Base-by-base conservation (phyloP, 331 rosid species). In the Erythrophleum ivorense region DNA sequence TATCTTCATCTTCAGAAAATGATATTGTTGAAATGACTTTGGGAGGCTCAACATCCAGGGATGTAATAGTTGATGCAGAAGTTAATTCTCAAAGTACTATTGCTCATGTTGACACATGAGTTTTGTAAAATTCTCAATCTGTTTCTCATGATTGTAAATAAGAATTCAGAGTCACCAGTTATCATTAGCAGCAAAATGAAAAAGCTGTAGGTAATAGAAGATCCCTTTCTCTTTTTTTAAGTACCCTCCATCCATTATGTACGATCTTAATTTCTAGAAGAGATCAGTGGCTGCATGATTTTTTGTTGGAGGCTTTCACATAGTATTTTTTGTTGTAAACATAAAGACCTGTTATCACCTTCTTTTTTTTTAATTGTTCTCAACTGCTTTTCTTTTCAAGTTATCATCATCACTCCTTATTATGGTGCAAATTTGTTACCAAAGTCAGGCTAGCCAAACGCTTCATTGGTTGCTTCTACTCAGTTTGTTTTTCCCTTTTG, bases 11-110 rank as follows among this genome's bases (percentile, higher is more conserved):
- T 40, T 34, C 72, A 59, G 85, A 79, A 71, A 71, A 84, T 8
- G 59, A 36, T 14, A 48, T 15, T 19, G 73, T 54, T 79, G 81
- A 80, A 75, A 54, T 77, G 67, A 74, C 76, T 38, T 77, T 80
- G 55, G 85, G 52, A 72, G 75, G 67, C 78, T 41, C 66, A 38
- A 63, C 9, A 9, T 9, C 48, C 40, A 57, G 33, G 63, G 63
- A 21, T 41, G 33, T 41, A n/a, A 21, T 49, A 54, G 78, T 52
- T 31, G 68, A 50, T 48, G 65, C 54, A 72, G 85, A 66, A 72
- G 70, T 11, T 57, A 80, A 67, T 50, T 36, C 48, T 9, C 75
- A 64, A 64, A 79, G 68, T 48, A 15, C 21, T 40, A 34, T 52
- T 73, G 55, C 55, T 69, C 76, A 73, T 45, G 48, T 29, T 1